A percentile compares a stretch with the other conserved stretches of the same genome.
Conservation (phyloP, 176 grass and related monocot genomes). For the Paspalum notatum region DNA sequence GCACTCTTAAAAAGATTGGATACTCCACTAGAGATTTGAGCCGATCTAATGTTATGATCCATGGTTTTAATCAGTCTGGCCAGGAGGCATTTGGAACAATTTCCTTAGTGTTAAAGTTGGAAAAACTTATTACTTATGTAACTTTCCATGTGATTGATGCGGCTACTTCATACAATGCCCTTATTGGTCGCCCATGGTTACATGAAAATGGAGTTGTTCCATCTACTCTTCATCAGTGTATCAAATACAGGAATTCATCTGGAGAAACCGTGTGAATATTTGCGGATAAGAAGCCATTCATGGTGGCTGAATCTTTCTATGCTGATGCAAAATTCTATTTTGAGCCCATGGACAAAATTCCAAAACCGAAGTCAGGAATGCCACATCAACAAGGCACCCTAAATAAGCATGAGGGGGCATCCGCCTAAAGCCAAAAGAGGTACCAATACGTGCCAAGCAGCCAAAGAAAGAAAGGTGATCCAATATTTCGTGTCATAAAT, state of each 20-base stretch:
- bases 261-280: not conserved
- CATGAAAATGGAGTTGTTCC: not conserved
- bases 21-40: not conserved
- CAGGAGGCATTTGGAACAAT: not conserved
- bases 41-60: not conserved
- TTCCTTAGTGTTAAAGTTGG: not conserved
- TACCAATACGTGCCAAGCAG: constrained; percentile 2
- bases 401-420: accelerated
- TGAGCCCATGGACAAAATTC: not conserved
- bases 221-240: not conserved
- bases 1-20: not conserved
- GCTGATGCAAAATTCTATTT: not conserved
- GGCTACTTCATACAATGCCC: not conserved
- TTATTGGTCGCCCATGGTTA: not conserved
- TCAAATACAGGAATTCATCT: not conserved
- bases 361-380: not conserved
- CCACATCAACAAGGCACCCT: not conserved
- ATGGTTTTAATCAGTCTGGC: not conserved
- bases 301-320: not conserved
- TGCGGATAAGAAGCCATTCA: not conserved
- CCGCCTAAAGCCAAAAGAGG: not conserved
- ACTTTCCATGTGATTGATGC: constrained; percentile 1
- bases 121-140: not conserved
- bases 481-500: not conserved
- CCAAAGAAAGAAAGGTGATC: not conserved